These are phyloP conservation scores for Hanseniaspora taiwanica DNA, from an alignment of 805 yeast genomes.

Conservation along the genomic window DNA sequence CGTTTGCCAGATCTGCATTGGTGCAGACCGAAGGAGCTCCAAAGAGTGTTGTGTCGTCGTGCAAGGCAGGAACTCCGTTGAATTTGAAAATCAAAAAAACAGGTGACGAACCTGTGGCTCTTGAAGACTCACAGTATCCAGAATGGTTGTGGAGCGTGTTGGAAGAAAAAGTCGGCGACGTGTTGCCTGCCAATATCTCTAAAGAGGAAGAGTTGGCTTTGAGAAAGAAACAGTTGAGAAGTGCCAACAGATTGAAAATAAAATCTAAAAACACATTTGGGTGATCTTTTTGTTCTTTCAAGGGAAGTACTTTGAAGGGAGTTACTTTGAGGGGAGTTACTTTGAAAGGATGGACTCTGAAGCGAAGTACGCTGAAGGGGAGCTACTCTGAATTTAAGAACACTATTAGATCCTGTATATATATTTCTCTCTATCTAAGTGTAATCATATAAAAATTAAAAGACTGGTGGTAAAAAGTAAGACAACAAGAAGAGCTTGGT, in stretches of 20 bases:
- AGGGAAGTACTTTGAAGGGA: too few relatives aligned
- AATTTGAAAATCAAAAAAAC: conserved; percentile 61
- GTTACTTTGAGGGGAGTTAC: too few relatives aligned
- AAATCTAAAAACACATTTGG: conserved; percentile 61
- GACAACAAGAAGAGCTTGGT: too few relatives aligned
- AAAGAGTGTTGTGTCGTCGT: conserved; percentile 28
- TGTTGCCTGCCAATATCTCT: conserved; percentile 39
- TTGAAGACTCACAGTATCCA: conserved; percentile 82
- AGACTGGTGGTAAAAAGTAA: too few relatives aligned
- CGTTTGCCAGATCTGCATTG: background rate
- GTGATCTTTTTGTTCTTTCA: too few relatives aligned
- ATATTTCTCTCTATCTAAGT: too few relatives aligned
- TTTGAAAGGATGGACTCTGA: too few relatives aligned
- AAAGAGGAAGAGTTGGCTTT: conserved; percentile 48
- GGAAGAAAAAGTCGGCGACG: conserved; percentile 50
- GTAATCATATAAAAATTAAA: too few relatives aligned
- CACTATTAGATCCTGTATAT: too few relatives aligned
- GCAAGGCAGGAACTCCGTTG: conserved; percentile 60
- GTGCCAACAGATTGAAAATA: conserved; percentile 52
- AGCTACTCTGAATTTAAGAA: too few relatives aligned
- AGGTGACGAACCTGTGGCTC: conserved; percentile 81
- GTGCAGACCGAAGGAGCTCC: conserved; percentile 1
- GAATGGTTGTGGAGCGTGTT: conserved; percentile 86
- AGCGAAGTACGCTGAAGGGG: too few relatives aligned
- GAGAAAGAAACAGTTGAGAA: conserved; percentile 57